Evolutionary conservation across 2,329 filamentous ascomycete genomes (phyloP).

Genomic region (Ophiocordyceps robertsii): DNA sequence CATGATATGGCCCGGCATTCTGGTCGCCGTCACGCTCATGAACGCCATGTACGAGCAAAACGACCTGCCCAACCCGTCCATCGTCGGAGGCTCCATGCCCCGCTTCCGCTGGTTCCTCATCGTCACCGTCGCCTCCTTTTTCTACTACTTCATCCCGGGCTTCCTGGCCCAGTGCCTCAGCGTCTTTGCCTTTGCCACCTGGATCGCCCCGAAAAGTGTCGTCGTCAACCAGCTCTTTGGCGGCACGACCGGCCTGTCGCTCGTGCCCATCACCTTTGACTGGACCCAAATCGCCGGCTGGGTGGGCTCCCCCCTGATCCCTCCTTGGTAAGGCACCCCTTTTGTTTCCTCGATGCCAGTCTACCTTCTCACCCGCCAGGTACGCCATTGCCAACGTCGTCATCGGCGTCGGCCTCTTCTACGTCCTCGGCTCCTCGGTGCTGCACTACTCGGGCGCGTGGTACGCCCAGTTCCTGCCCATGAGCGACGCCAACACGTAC

Average conservation of each 20-base stretch:
- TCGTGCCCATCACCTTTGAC: conserved; percentile 63
- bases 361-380: conserved; percentile 18
- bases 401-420: conserved; percentile 53
- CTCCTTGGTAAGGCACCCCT: conserved; percentile 41
- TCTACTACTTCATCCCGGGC: conserved; percentile 58
- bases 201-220: conserved; percentile 55
- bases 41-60: conserved; percentile 58
- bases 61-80: conserved; percentile 31
- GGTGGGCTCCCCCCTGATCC: conserved; percentile 53
- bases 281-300: conserved; percentile 63
- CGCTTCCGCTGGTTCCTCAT: conserved; percentile 52
- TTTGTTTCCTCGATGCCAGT: background rate
- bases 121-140: conserved; percentile 41
- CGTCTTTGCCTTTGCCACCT: conserved; percentile 58
- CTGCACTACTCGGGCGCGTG: conserved; percentile 55
- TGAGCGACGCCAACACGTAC: conserved; percentile 56
- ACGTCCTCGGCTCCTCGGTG: conserved; percentile 41
- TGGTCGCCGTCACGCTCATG: conserved; percentile 55
- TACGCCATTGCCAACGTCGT: conserved; percentile 62
- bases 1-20: conserved; percentile 62
- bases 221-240: conserved; percentile 64
- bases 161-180: conserved; percentile 57
- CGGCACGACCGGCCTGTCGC: conserved; percentile 49
- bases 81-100: conserved; percentile 51
- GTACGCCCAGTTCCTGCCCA: conserved; percentile 52